Base-by-base conservation (phyloP, 495 filamentous ascomycete species). In the Usnea hakonensis region DNA sequence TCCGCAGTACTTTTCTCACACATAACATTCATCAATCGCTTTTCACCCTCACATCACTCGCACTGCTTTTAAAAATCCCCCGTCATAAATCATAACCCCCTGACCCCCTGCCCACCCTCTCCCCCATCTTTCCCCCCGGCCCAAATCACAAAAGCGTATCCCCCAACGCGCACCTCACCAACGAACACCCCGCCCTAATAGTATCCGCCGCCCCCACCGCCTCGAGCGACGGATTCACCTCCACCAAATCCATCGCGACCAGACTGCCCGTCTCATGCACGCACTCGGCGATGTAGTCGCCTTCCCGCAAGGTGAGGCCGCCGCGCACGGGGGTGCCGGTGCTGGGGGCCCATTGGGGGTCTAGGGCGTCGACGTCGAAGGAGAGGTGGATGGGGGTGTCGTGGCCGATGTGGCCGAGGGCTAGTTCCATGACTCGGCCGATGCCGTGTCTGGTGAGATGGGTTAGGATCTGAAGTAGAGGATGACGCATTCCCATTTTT, bases 341-440 rank as follows among this genome's bases (percentile, higher is more conserved):
- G 74, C 89, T 93, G 16, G 94, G 95, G 19, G 95, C 95, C 87
- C 90, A 92, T 79, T 91, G 86, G 16, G 94, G 94, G 73, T 99
- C 94, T 64, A 99, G 78, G 41, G 92, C 94, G 72, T 99, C 94
- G 63, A 99, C 90, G 71, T 99, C 94, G 70, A 99, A 97, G 26
- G 90, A 95, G 37, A 99, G 81, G 74, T 99, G 95, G 61, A 97
- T 96, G 17, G 94, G 94, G 0, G 91, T 95, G 70, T 96, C 94
- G 65, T 80, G 86, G 43, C 92, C 92, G 60, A 98, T 92, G 76
- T 97, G 90, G 44, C 87, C 93, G 28, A 99, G 78, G 33, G 91
- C 94, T 91, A 97, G 95, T 70, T 97, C 94, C 78, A 99, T 93
- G 56, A 97, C 91, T 63, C 87, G 87, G 30, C 94, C 95, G 71